Percentiles rank a stretch among this genome's conserved stretches.
These are phyloP conservation scores for Helichrysum umbraculigerum DNA, from an alignment of 129 eudicot species.

Conservation along the genomic window DNA sequence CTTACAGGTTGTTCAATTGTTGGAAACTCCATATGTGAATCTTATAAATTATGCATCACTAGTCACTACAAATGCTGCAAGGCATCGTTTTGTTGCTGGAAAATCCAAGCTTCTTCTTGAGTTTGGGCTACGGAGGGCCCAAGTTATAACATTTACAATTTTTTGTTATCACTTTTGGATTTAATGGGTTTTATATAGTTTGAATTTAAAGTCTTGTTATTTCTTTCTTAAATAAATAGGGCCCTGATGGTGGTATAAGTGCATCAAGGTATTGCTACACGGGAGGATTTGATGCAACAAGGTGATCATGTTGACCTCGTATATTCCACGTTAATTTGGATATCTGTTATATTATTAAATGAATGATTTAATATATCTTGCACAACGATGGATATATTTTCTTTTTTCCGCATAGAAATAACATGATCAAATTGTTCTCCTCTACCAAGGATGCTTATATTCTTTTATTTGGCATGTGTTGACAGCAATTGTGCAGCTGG, in stretches of 20 bases:
- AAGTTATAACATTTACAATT: conserved; percentile 44
- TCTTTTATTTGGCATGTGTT: conserved; percentile 23
- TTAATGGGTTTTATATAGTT: neutral
- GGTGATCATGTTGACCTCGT: conserved; percentile 46
- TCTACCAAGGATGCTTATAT: conserved; percentile 12
- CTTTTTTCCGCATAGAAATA: neutral
- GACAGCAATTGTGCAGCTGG: conserved; percentile 98
- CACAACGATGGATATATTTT: neutral
- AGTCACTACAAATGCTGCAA: conserved; percentile 94
- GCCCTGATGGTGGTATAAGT: conserved; percentile 95
- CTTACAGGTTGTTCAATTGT: conserved; percentile 81
- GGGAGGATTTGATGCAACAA: conserved; percentile 99
- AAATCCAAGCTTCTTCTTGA: conserved; percentile 85
- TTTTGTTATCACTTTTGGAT: neutral
- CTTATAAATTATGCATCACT: conserved; percentile 91
- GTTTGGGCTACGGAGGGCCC: conserved; percentile 94
- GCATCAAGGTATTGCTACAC: conserved; percentile 94
- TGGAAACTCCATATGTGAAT: conserved; percentile 92
- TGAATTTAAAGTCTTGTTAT: neutral
- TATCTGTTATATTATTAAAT: neutral
- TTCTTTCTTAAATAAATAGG: conserved; percentile 39
- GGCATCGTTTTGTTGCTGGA: conserved; percentile 98
- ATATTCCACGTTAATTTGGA: conserved; percentile 10
- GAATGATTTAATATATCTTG: neutral
- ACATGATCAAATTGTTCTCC: neutral